Base-by-base conservation (phyloP, 2,329 filamentous ascomycete genomes). In the Penicillium sp. region DNA sequence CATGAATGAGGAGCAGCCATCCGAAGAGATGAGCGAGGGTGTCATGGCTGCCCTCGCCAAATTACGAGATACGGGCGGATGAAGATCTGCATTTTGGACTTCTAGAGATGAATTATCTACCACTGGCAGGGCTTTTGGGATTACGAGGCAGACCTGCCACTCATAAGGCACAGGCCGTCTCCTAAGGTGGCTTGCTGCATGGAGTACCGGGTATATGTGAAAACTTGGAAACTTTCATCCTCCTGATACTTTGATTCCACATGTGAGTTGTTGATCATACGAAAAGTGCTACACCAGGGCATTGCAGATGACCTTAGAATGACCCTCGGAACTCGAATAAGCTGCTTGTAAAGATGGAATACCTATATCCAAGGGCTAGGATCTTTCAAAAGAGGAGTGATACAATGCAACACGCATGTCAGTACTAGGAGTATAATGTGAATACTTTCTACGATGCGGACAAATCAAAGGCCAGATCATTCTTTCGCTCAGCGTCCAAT, bases 21-120 rank as follows among this genome's bases (percentile, higher is more conserved):
- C 24, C 14, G 64, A 69, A 45, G 67, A 69, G n/a, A 59, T 81
- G 50, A 77, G 72, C 54, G 78, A 81, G 40, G 80, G 80, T 8
- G 74, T 84, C 41, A 74, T 77, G 68, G 77, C 78, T 24, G 80
- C 80, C 4, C 61, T 84, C 41, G 76, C 73, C 39, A 82, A 75
- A 55, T 61, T 83, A 40, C 69, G 80, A 50, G 62, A 69, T 39
- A 61, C 58, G 13, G 55, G 56, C n/a, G 56, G 58, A 10, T 68
- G 49, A 56, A 34, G 31, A 18, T 4, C n/a, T 20, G 8, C 1
- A 34, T 10, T 11, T 11, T 3, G 16, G 18, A 4, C 3, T 18
- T 11, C 10, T 2, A 3, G 31, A 34, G 18, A 18, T 34, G 4
- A 5, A 11, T 18, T 14, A 34, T 34, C 3, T 11, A 11, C 8